A percentile compares a stretch with the other conserved stretches of the same genome.
Conservation (phyloP, 2,329 filamentous ascomycete species). For the Scorias spongiosa region DNA sequence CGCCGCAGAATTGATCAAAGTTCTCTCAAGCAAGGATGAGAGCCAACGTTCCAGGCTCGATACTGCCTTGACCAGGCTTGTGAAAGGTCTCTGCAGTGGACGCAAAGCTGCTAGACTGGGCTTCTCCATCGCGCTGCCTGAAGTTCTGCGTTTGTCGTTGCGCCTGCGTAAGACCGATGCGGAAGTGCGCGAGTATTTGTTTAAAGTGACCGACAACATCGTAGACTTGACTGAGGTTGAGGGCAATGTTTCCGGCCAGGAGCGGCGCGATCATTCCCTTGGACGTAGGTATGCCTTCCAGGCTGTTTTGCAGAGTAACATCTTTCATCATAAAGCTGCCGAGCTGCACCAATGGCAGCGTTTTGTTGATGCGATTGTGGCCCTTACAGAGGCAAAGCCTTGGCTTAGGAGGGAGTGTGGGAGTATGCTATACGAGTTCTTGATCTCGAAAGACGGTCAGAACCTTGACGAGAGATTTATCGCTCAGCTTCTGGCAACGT, state of each 20-base stretch:
- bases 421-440: conserved; percentile 60
- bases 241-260: conserved; percentile 45
- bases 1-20: conserved; percentile 28
- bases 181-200: conserved; percentile 12
- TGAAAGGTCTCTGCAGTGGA: conserved; percentile 77
- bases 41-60: conserved; percentile 25
- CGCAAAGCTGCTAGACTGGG: conserved; percentile 78
- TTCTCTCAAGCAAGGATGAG: conserved; percentile 23
- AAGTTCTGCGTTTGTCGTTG: conserved; percentile 56
- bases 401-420: conserved; percentile 85
- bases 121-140: conserved; percentile 77
- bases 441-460: conserved; percentile 23
- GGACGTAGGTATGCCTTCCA: conserved; percentile 79
- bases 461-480: conserved; percentile 6
- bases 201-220: conserved; percentile 35
- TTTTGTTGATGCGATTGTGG: conserved; percentile 58
- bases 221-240: conserved; percentile 37
- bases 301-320: conserved; percentile 64
- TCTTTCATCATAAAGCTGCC: conserved; percentile 46
- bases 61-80: conserved; percentile 37
- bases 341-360: conserved; percentile 44
- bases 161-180: conserved; percentile 1
- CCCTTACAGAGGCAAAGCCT: conserved; percentile 63
- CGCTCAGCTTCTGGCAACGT: conserved; percentile 12
- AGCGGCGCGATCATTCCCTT: conserved; percentile 72